Conservation (phyloP, 2,329 filamentous ascomycete species). For the Samsoniella hepiali region DNA sequence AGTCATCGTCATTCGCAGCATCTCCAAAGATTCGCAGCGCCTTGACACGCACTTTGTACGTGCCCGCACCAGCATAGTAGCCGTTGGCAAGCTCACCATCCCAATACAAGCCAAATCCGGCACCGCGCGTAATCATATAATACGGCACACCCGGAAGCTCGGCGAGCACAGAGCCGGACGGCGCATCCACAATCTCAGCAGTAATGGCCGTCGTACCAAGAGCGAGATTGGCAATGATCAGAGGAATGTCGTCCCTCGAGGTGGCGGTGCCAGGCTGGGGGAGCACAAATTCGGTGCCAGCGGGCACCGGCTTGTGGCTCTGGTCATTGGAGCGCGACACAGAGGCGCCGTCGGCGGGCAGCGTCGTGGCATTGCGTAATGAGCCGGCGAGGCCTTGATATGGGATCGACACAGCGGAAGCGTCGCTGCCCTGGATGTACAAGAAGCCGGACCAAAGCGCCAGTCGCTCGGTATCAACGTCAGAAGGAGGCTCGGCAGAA, state of each 20-base stretch:
- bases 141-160: constrained; percentile 35
- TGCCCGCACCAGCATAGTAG: constrained; percentile 38
- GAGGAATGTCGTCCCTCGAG: constrained; percentile 27
- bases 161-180: constrained; percentile 30
- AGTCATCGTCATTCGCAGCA: constrained; percentile 34
- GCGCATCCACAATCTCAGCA: constrained; percentile 35
- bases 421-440: constrained; percentile 36
- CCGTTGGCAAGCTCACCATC: constrained; percentile 41
- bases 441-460: constrained; percentile 45
- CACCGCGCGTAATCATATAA: constrained; percentile 24
- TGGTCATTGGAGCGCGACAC: constrained; percentile 31
- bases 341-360: constrained; percentile 31
- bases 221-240: constrained; percentile 33
- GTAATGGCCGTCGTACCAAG: constrained; percentile 40
- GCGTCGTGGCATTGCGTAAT: constrained; percentile 33
- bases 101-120: constrained; percentile 29
- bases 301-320: constrained; percentile 20
- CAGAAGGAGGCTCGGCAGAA: constrained; percentile 42
- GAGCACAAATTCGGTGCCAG: constrained; percentile 32
- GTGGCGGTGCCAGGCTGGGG: constrained; percentile 32
- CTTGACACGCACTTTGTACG: constrained; percentile 42
- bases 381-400: constrained; percentile 34
- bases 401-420: constrained; percentile 31
- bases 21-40: constrained; percentile 45
- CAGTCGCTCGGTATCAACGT: constrained; percentile 31